phyloP scores from a whole-genome alignment of 2,329 filamentous ascomycete species.

The Penicillium sp. region DNA sequence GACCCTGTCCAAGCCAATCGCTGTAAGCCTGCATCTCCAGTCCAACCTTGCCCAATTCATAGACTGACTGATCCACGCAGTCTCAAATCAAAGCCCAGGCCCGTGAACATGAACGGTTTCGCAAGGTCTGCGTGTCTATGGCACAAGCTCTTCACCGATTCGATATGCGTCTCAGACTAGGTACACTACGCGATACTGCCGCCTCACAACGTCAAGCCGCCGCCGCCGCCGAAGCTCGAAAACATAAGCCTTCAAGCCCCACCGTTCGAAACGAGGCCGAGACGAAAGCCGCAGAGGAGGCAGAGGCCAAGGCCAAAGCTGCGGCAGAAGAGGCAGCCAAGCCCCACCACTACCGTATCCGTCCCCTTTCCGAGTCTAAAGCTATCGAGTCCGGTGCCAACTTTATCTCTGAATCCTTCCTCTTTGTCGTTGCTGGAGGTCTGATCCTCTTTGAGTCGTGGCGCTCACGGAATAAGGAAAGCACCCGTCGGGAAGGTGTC shows the following conservation, averaged over 20 bases:
- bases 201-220: slow-evolving; percentile 47
- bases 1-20: slow-evolving; percentile 66
- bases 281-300: slow-evolving; percentile 54
- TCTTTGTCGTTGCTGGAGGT: slow-evolving; percentile 62
- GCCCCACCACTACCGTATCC: slow-evolving; percentile 53
- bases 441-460: slow-evolving; percentile 62
- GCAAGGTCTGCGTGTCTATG: slow-evolving; percentile 58
- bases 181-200: slow-evolving; percentile 60
- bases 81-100: slow-evolving; percentile 67
- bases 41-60: background rate
- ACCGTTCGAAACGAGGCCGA: slow-evolving; percentile 63
- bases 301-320: slow-evolving; percentile 43
- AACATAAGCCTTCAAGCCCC: slow-evolving; percentile 51
- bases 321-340: slow-evolving; percentile 47
- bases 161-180: slow-evolving; percentile 66
- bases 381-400: slow-evolving; percentile 68
- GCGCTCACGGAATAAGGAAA: slow-evolving; percentile 60
- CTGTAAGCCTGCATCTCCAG: slow-evolving; percentile 44
- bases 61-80: slow-evolving; percentile 44
- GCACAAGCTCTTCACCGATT: slow-evolving; percentile 63
- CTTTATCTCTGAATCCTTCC: slow-evolving; percentile 65
- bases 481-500: slow-evolving; percentile 58
- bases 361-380: slow-evolving; percentile 64
- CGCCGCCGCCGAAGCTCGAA: slow-evolving; percentile 54
- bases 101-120: slow-evolving; percentile 66